These are phyloP conservation scores for Globisporangium lucens DNA, from an alignment of 352 stramenopile genomes.

Conservation along the genomic window DNA sequence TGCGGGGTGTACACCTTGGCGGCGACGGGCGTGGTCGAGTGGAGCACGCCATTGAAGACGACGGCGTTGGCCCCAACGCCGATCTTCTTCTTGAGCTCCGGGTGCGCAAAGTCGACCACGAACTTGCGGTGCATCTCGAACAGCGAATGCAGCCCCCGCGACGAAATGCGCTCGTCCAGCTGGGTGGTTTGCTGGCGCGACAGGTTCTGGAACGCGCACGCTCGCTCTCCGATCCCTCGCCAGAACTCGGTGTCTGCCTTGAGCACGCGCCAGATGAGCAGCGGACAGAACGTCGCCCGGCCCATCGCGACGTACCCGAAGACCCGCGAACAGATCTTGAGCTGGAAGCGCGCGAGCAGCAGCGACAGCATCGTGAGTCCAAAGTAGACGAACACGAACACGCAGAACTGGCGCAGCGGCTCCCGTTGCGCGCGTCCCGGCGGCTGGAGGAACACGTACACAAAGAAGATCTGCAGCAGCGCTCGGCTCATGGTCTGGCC, in stretches of 20 bases:
- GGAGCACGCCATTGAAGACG: conserved; percentile 49
- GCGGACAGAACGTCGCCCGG: conserved; percentile 30
- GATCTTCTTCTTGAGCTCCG: conserved; percentile 47
- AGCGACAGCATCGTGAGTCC: conserved; percentile 19
- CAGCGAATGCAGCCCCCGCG: conserved; percentile 43
- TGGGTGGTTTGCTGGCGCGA: conserved; percentile 15
- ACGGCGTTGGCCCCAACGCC: conserved; percentile 39
- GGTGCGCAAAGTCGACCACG: conserved; percentile 65
- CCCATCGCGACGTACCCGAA: conserved; percentile 23
- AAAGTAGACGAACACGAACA: conserved; percentile 21
- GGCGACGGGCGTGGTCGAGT: conserved; percentile 31
- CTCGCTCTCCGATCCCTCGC: conserved; percentile 36
- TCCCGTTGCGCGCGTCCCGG: conserved; percentile 28
- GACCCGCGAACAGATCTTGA: not conserved
- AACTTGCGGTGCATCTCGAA: conserved; percentile 71
- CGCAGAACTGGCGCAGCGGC: conserved; percentile 29
- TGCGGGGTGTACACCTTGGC: conserved; percentile 65
- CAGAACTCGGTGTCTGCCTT: conserved; percentile 52
- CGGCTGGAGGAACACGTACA: conserved; percentile 31
- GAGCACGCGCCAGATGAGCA: conserved; percentile 50
- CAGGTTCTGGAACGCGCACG: conserved; percentile 28
- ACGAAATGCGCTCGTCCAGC: conserved; percentile 38
- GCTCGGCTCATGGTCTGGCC: not conserved
- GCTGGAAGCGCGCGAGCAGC: conserved; percentile 1
- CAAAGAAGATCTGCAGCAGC: conserved; percentile 8